These are phyloP conservation scores for Plasmodiophora brassicae DNA, from an alignment of 208 protist species.

Conservation along the genomic window DNA sequence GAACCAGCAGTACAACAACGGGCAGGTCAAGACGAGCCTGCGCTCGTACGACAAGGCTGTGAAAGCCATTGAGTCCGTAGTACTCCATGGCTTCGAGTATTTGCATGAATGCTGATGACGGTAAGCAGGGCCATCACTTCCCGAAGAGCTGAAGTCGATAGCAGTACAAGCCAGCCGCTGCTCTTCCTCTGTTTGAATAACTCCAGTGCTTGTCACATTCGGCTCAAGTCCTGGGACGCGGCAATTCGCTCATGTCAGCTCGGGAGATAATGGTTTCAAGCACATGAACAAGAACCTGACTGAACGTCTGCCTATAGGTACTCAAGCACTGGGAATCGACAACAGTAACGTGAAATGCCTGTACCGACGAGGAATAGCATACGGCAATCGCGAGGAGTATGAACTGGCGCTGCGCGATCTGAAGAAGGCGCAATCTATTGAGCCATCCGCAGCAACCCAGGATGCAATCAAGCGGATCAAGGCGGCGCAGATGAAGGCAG, in stretches of 20 bases:
- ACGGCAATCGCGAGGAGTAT: neutral
- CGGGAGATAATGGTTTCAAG: neutral
- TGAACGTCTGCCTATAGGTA: neutral
- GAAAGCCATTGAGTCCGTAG: neutral
- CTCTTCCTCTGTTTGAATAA: neutral
- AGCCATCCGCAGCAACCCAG: neutral
- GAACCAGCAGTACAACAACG: neutral
- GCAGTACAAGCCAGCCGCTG: neutral
- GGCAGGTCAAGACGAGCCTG: neutral
- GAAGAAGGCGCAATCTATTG: neutral
- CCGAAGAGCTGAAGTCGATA: neutral
- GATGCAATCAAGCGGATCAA: neutral
- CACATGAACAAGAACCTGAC: no score
- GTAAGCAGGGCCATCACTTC: neutral
- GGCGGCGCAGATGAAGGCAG: neutral
- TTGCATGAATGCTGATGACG: neutral
- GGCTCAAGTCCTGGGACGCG: neutral
- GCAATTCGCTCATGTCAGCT: neutral
- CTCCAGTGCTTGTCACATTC: neutral
- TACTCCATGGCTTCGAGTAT: neutral
- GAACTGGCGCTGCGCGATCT: neutral
- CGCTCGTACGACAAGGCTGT: neutral
- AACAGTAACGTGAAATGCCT: constrained; percentile 9
- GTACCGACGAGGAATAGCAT: neutral
- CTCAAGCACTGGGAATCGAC: neutral